These are phyloP conservation scores for Podila horticola DNA, from an alignment of 192 early-diverging fungal genomes.

Conservation along the genomic window DNA sequence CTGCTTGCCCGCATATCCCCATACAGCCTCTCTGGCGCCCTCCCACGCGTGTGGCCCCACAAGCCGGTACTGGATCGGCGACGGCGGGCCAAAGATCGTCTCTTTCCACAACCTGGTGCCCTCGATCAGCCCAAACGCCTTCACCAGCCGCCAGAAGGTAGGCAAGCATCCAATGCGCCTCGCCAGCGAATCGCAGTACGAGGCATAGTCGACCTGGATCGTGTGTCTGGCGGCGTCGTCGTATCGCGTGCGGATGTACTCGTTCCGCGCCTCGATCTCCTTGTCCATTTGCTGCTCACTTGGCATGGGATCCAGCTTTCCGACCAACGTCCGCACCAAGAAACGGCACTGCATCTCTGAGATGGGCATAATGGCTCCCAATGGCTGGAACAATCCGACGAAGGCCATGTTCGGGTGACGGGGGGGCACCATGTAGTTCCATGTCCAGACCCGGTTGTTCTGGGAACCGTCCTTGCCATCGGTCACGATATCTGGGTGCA, in stretches of 20 bases:
- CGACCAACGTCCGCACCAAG: conserved; percentile 56
- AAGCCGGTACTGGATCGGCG: conserved; percentile 46
- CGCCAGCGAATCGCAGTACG: conserved; percentile 60
- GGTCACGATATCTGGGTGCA: conserved; percentile 56
- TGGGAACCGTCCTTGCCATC: conserved; percentile 41
- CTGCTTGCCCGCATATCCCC: conserved; percentile 12
- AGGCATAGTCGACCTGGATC: conserved; percentile 58
- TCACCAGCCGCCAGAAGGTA: conserved; percentile 38
- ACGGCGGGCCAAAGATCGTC: conserved; percentile 37
- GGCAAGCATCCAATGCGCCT: conserved; percentile 58
- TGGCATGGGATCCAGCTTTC: conserved; percentile 47
- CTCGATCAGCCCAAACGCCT: conserved; percentile 28
- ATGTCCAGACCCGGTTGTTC: conserved; percentile 61
- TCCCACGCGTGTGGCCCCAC: conserved; percentile 48
- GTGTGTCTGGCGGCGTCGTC: conserved; percentile 58
- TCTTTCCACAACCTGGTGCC: conserved; percentile 7
- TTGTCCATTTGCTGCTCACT: conserved; percentile 58
- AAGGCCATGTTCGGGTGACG: conserved; percentile 65
- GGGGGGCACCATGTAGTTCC: conserved; percentile 67
- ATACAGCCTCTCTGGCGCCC: not conserved
- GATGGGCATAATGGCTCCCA: conserved; percentile 65
- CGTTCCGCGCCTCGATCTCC: conserved; percentile 33
- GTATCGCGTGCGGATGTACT: conserved; percentile 19
- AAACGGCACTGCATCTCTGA: conserved; percentile 66
- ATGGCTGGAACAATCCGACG: conserved; percentile 63